Percentiles rank a stretch among this genome's conserved stretches.
phyloP scores from a whole-genome alignment of 257 asterid species.

The Solanum pimpinellifolium region DNA sequence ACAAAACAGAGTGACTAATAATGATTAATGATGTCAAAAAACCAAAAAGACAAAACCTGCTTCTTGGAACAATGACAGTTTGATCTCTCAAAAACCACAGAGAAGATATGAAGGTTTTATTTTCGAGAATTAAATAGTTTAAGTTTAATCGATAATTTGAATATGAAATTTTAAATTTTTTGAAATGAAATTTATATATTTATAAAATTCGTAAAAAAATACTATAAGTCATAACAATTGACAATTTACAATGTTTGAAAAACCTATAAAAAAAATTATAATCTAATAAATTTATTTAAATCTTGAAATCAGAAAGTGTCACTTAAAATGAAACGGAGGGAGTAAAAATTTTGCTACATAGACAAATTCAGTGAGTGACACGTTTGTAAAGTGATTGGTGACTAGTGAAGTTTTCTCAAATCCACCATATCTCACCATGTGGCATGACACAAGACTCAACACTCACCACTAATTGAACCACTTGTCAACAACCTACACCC shows the following conservation, averaged over 20 bases:
- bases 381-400: background rate
- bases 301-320: accelerated
- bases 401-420: background rate
- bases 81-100: background rate
- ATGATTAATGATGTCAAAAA: background rate
- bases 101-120: background rate
- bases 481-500: background rate
- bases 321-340: accelerated
- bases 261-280: no score
- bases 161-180: no score
- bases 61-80: background rate
- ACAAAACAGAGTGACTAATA: background rate
- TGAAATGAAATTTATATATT: no score
- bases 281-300: no score
- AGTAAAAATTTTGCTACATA: background rate
- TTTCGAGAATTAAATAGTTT: no score
- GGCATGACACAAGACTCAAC: background rate
- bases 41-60: background rate
- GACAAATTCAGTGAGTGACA: background rate
- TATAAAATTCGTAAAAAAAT: accelerated
- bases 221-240: accelerated
- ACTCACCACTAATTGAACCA: background rate
- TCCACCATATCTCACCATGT: background rate
- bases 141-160: no score
- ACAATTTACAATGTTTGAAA: no score